Base-by-base conservation (phyloP, 805 yeast species). In the Candida chilensis region DNA sequence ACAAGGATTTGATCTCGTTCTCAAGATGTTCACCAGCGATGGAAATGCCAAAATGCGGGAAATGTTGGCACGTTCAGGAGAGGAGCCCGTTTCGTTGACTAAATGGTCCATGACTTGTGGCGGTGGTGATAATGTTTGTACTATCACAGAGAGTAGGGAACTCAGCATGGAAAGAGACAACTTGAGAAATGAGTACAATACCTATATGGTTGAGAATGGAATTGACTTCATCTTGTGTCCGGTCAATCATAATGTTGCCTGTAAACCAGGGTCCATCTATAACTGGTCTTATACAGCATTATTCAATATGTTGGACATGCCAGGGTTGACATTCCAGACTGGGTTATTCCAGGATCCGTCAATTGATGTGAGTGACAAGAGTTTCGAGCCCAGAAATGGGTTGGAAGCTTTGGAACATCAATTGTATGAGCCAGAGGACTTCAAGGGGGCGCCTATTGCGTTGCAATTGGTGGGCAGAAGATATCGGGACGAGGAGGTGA, bases 271-370 rank as follows among this genome's bases (percentile, higher is more conserved):
- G 28, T 62, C 67, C 31, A 51, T 54, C 11, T 71, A 70, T 48
- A 79, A 79, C 53, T 83, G 92, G 88, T 81, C 88, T 3, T 83
- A 83, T 60, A 80, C 90, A 5, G 57, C 86, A 3, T 63, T 79
- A 37, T 83, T 75, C 71, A 82, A 82, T 54, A 47, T 81, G 34
- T 52, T 80, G 38, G 94, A 83, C 50, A 63, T 73, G 45, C 87
- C 94, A 25, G 71, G 77, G 22, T 70, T 78, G 37, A 63, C 67
- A 2, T 60, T 74, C 54, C 86, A 81, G 42, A 67, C 84, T 4
- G 74, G 82, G 6, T 52, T 76, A 39, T 57, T 50, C 39, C 81
- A 67, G 45, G 83, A 78, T 48, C 71, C 77, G 19, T 35, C 37
- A 5, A 37, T 66, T 24, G 87, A 78, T 48, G 40, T 52, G 22